Base-by-base conservation (phyloP, 169 alveolate genomes). In the Theileria equi region DNA sequence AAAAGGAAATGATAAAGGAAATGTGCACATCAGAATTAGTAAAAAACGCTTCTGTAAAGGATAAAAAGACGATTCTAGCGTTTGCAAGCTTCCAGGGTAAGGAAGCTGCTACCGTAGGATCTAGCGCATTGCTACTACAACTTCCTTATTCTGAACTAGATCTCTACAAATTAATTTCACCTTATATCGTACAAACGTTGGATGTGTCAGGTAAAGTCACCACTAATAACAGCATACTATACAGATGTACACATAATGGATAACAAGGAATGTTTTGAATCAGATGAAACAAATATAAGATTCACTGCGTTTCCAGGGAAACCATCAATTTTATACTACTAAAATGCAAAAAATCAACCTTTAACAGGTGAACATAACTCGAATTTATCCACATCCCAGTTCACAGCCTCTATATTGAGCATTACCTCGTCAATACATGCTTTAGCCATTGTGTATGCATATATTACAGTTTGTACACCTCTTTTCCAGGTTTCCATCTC, bases 1-100 rank as follows among this genome's bases (percentile, higher is more conserved):
- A 77, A 43, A 67, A 55, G 69, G 81, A 77, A 16, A 57, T 65
- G 1, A 19, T 67, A n/a, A 79, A 73, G 53, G 71, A 82, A 4
- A 52, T 81, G 11, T 88, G 73, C 4, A 52, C 78, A 41, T 66
- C 81, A 17, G 84, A 69, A 3, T 50, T 74, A 41, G 80, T 84
- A 28, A 82, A 64, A 47, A 76, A 44, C 28, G 48, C 84, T 28
- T 70, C 80, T 10, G 69, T 68, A 47, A 76, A 84, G 45, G 90
- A 85, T 32, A 90, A 90, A 76, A 88, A 88, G 48, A 82, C 80
- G 32, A 89, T 93, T 23, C 47, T 93, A 68, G 90, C 91, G n/a
- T 92, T 90, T 48, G 96, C 96, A 2, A 81, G 95, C 11, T 89
- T 80, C 69, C 82, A 89, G 23, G 88, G 88, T 47, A 78, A 84